phyloP scores from a whole-genome alignment of 2,329 filamentous ascomycete genomes.

The Neonectria sp. region DNA sequence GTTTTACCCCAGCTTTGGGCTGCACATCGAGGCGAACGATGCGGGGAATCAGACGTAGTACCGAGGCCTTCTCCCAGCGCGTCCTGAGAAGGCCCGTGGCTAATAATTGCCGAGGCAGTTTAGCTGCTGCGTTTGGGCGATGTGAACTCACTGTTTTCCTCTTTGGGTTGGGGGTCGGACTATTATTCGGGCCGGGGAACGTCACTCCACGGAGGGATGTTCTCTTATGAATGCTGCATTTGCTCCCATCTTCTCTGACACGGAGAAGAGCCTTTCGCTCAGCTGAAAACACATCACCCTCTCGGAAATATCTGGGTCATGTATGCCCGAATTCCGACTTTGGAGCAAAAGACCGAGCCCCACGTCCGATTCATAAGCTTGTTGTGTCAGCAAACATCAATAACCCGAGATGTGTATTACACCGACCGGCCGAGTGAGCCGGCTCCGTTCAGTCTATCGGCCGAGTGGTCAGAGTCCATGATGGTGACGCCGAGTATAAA shows the following conservation, averaged over 20 bases:
- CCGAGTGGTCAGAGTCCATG: slow-evolving; percentile 34
- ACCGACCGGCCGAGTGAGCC: slow-evolving; percentile 37
- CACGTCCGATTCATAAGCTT: slow-evolving; percentile 15
- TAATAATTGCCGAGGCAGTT: slow-evolving; percentile 40
- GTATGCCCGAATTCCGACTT: neutral
- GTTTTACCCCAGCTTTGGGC: slow-evolving; percentile 26
- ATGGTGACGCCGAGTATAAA: slow-evolving; percentile 33
- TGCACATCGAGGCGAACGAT: slow-evolving; percentile 10
- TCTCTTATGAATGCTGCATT: neutral
- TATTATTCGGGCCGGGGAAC: slow-evolving; percentile 22
- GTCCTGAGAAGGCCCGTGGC: slow-evolving; percentile 14
- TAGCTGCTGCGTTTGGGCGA: slow-evolving; percentile 11
- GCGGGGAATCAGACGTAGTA: slow-evolving; percentile 37
- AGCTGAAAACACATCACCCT: neutral
- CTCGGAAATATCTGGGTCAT: no score
- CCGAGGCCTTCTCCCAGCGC: slow-evolving; percentile 35
- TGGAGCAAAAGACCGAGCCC: slow-evolving; percentile 3
- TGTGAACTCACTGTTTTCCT: neutral
- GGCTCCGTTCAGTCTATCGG: slow-evolving; percentile 42
- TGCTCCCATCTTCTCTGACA: neutral
- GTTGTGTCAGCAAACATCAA: neutral
- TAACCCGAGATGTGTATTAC: neutral
- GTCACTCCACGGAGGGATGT: neutral
- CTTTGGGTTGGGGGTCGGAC: slow-evolving; percentile 16
- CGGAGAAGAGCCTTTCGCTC: neutral